Base-by-base conservation (phyloP, 148 eudicot species). In the Talinum fruticosum region DNA sequence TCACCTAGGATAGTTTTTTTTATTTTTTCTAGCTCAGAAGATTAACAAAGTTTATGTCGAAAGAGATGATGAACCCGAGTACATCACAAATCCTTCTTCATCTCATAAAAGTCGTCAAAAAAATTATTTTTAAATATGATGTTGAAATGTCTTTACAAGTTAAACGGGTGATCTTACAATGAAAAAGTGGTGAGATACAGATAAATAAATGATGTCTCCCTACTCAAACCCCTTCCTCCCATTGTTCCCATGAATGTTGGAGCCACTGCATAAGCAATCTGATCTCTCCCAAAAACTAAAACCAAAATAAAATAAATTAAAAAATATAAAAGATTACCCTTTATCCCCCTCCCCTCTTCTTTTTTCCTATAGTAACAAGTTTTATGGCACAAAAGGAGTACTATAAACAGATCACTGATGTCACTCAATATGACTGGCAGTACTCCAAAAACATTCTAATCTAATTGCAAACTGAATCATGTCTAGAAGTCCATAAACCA, bases 401-500 rank as follows among this genome's bases (percentile, higher is more conserved):
- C 18, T 34, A n/a, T 65, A 7, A 4, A 28, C 41, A 37, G 59
- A 41, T 28, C 32, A 54, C 37, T 29, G 57, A 29, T 21, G 19
- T 53, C 0, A 53, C 26, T 32, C 72, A 44, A 53, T 19, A 74
- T 23, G n/a, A 32, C 36, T 44, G 66, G 32, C 53, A 62, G 75
- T 38, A 32, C 1, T 45, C 37, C 54, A 32, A 1, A 10, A 21
- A 64, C 14, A 57, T 23, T 8, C 6, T 6, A 66, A 66, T 41
- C 33, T 32, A 82, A 33, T 57, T 78, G 38, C 26, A 66, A 75
- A 65, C 35, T 24, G 24, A 37, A 23, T 66, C 37, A 37, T 53
- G 33, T 26, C 5, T 65, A 65, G 15, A 30, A 54, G 69, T 75
- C 69, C 8, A 26, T 19, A 0, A 8, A 75, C 34, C 19, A 82